Base-by-base conservation (phyloP, 73 alveolate genomes). In the Strombidium stylifer region DNA sequence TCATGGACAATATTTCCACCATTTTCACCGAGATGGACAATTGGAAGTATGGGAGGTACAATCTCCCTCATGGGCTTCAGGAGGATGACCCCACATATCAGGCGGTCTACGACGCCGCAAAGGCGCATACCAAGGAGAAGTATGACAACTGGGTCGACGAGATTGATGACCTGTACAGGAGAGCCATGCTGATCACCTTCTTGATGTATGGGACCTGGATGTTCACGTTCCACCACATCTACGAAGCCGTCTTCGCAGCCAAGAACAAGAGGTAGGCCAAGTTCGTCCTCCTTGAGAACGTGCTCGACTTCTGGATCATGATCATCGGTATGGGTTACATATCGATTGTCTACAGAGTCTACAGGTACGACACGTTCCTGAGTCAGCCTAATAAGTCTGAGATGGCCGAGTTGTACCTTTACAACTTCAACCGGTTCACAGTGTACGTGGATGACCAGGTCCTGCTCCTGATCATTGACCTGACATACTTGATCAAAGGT, bases 211-310 rank as follows among this genome's bases (percentile, higher is more conserved):
- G 51, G 16, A 25, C 76, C 11, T 76, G 89, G 73, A 62, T 52
- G 70, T 27, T 16, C 35, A 28, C 67, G 12, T 18, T 76, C 32
- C 58, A 76, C 54, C 69, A 50, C 21, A 58, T 55, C 19, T 50
- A 57, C 47, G 44, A 68, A 32, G 81, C 54, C 27, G 79, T 79
- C 18, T 79, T 70, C 48, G 81, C 90, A 2, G 79, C 81, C 26
- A 34, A 56, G 47, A 69, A 40, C 42, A 76, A 66, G 46, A 41
- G 66, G 39, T 53, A 34, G 15, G 59, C 71, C 69, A 60, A 45
- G 25, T 44, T 58, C n/a, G 71, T 71, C 26, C 55, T 46, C 41
- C 30, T 59, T 28, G 82, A 57, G 11, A 55, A 79, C 30, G 25
- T 79, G 52, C 35, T 79, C 12, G 84, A 79, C 49, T 53, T 69